Evolutionary conservation across 371 early-diverging fungal species (phyloP), one percentile per base, ranked within the genome.

Genomic region (Actinomortierella ambigua): DNA sequence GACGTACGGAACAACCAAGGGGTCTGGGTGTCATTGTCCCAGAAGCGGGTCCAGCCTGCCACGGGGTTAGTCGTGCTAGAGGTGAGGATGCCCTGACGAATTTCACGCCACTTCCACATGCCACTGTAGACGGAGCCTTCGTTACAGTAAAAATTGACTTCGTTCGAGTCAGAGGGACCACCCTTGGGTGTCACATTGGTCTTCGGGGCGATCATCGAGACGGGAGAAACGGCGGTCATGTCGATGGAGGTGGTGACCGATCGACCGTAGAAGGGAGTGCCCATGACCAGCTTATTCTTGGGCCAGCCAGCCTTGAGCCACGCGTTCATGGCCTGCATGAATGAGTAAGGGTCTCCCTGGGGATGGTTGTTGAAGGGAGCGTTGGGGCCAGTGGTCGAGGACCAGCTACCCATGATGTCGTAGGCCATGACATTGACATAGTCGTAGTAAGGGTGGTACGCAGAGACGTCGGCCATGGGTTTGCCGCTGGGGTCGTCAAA

Each of bases 181-280:
- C 82, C 82, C 27, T 80, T 77, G 8, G 81, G 81, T 14, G 79
- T 79, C 34, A 78, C 78, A 1, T 67, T 41, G 26, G 62, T 52
- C 39, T 76, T 48, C 3, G 61, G 28, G 22, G 75, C 73, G 53
- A 75, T 80, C 24, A 80, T 79, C 3, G 39, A 29, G 14, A 48
- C 56, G 3, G n/a, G 54, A 40, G 57, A 56, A 0, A 60, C 61
- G 7, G 64, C 22, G 40, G 4, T 61, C 55, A 49, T 61, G 22
- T 53, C 41, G 14, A 23, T 39, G 3, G 77, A 5, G n/a, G 65
- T 57, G 23, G 62, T 82, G 29, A 73, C 54, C 24, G 82, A 68
- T 49, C 82, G 78, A 42, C 86, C 84, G 55, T 84, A 82, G 62
- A 82, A 85, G 9, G 82, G 77, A 28, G 82, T 58, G 49, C 86